Evolutionary conservation across 805 yeast species (phyloP).

Genomic region (Brettanomyces naardenensis): DNA sequence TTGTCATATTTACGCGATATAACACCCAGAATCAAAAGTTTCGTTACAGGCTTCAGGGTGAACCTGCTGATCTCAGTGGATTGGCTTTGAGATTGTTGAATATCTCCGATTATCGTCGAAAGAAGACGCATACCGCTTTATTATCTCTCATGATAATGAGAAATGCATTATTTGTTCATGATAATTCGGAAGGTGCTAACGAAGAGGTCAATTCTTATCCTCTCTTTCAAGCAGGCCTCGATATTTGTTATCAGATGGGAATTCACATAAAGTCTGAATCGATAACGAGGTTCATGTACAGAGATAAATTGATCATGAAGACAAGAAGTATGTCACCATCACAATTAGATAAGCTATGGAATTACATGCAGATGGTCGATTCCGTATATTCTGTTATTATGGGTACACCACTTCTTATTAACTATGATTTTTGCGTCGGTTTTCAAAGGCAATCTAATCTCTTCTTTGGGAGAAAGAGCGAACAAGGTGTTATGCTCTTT

Average conservation of each 20-base stretch:
- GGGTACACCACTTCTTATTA: constrained; percentile 10
- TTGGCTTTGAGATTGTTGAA: constrained; percentile 6
- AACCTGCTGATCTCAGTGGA: constrained; percentile 1
- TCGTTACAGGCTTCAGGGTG: neutral
- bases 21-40: neutral
- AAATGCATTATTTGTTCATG: constrained; percentile 8
- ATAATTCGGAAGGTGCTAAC: constrained; percentile 8
- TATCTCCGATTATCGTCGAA: constrained; percentile 6
- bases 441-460: neutral
- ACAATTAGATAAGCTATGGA: constrained; percentile 9
- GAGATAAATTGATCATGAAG: neutral
- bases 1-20: constrained; percentile 4
- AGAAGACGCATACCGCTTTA: constrained; percentile 5
- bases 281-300: neutral
- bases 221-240: constrained; percentile 7
- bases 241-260: constrained; percentile 8
- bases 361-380: constrained; percentile 9
- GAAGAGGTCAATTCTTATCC: constrained; percentile 7
- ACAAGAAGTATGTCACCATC: neutral
- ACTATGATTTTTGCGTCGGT: constrained; percentile 10
- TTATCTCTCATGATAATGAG: constrained; percentile 7
- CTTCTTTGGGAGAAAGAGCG: neutral
- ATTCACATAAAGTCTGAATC: constrained; percentile 4
- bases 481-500: neutral
- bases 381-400: constrained; percentile 4